Evolutionary conservation across 2,329 filamentous ascomycete genomes (phyloP).

Genomic region (Penicillium sp.): DNA sequence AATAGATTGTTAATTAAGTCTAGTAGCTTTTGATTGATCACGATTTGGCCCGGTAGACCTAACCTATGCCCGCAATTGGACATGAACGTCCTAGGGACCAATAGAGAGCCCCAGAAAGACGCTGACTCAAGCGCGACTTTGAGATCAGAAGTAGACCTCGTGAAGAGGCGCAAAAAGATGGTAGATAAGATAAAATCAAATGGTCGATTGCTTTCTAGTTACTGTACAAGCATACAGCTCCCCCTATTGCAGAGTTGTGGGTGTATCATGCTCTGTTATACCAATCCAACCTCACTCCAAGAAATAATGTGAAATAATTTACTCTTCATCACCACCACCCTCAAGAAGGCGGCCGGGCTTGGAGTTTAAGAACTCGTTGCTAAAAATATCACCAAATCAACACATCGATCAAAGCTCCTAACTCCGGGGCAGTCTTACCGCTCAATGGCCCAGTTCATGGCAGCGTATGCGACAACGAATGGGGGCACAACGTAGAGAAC

Average conservation of each 20-base stretch:
- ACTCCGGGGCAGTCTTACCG: constrained; percentile 60
- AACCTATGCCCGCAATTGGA: neutral
- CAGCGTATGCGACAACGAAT: constrained; percentile 72
- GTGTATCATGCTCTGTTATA: constrained; percentile 17
- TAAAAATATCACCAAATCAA: constrained; percentile 25
- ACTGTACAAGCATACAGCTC: constrained; percentile 41
- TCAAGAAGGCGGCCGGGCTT: constrained; percentile 46
- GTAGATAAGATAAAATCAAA: constrained; percentile 19
- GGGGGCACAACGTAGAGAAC: constrained; percentile 86
- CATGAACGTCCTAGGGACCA: constrained; percentile 1
- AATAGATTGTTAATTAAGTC: neutral
- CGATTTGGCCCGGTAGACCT: neutral
- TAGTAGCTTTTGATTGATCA: neutral
- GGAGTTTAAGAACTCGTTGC: constrained; percentile 53
- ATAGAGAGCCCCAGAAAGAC: constrained; percentile 12
- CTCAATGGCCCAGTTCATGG: constrained; percentile 88
- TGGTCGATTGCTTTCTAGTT: constrained; percentile 42
- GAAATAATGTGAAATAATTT: constrained; percentile 23
- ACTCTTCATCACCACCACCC: constrained; percentile 33
- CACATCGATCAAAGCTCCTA: neutral
- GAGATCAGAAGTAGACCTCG: neutral
- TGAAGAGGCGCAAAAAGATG: neutral
- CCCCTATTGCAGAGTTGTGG: constrained; percentile 13
- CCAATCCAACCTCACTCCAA: constrained; percentile 12
- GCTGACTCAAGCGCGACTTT: constrained; percentile 12